Evolutionary conservation across 768 basidiomycete genomes (phyloP).

Genomic region (Chalciporus piperatus): DNA sequence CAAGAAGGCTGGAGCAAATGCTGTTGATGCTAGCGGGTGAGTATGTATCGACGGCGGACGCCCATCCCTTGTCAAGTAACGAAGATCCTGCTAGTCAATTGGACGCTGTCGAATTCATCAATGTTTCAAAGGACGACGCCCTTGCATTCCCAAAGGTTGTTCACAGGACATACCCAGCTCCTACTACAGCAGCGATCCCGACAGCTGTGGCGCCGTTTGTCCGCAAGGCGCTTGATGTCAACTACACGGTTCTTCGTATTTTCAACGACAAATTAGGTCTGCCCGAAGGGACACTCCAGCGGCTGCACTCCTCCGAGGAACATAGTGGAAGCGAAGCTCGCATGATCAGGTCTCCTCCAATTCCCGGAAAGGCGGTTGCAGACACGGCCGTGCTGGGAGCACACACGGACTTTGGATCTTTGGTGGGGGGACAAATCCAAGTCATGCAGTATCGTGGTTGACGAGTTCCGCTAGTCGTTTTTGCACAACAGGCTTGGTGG

Average conservation of each 20-base stretch:
- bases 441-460: background rate
- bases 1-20: conserved; percentile 62
- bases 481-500: conserved; percentile 70
- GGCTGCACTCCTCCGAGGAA: conserved; percentile 43
- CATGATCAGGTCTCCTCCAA: conserved; percentile 48
- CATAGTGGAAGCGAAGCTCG: conserved; percentile 58
- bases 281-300: conserved; percentile 44
- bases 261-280: conserved; percentile 58
- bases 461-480: conserved; percentile 45
- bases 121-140: conserved; percentile 67
- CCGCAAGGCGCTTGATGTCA: conserved; percentile 54
- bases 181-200: conserved; percentile 50
- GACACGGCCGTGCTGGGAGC: conserved; percentile 52
- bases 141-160: conserved; percentile 53
- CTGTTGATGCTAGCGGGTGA: conserved; percentile 56
- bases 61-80: background rate
- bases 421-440: conserved; percentile 37
- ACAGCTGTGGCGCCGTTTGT: conserved; percentile 53
- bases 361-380: conserved; percentile 21
- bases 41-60: background rate
- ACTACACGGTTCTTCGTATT: conserved; percentile 48
- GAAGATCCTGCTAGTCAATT: conserved; percentile 10
- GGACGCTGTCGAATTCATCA: conserved; percentile 63
- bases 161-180: conserved; percentile 55
- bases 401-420: conserved; percentile 75